A percentile compares a stretch with the other conserved stretches of the same genome.
phyloP scores from a whole-genome alignment of 2,329 filamentous ascomycete species.

The Aspergillus sp. region DNA sequence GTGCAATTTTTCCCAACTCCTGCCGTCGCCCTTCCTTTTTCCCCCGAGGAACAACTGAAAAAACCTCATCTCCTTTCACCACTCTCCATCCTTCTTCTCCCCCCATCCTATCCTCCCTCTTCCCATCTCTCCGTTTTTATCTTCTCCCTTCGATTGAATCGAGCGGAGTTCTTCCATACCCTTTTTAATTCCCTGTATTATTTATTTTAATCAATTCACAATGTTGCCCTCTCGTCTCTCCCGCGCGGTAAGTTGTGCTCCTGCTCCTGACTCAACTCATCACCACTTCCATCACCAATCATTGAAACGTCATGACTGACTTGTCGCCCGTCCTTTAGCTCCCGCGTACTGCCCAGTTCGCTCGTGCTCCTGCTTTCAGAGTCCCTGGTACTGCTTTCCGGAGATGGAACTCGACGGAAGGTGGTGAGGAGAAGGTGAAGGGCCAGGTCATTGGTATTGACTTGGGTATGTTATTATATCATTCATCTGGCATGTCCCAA shows the following conservation, averaged over 20 bases:
- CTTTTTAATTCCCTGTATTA: constrained; percentile 35
- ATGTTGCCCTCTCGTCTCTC: constrained; percentile 72
- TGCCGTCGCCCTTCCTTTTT: constrained; percentile 26
- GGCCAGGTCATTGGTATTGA: constrained; percentile 98
- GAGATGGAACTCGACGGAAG: constrained; percentile 49
- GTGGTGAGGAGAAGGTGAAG: constrained; percentile 76
- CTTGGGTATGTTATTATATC: constrained; percentile 64
- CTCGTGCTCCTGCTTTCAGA: constrained; percentile 67
- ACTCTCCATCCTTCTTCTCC: constrained; percentile 7
- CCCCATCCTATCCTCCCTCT: constrained; percentile 1
- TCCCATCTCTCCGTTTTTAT: constrained; percentile 17
- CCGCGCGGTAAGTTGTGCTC: constrained; percentile 64
- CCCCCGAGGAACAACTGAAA: constrained; percentile 14
- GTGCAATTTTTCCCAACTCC: constrained; percentile 30
- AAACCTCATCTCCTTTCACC: constrained; percentile 22
- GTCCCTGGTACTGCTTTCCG: constrained; percentile 72
- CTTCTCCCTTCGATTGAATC: constrained; percentile 31
- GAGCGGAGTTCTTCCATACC: constrained; percentile 25
- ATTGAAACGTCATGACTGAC: constrained; percentile 18
- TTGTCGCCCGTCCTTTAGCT: constrained; percentile 51
- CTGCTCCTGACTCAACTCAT: not conserved
- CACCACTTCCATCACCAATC: not conserved
- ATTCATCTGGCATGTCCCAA: not conserved
- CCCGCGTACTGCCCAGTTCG: constrained; percentile 70
- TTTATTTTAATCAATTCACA: constrained; percentile 42